Base-by-base conservation (phyloP, 768 basidiomycete species). In the Suillus bovinus region DNA sequence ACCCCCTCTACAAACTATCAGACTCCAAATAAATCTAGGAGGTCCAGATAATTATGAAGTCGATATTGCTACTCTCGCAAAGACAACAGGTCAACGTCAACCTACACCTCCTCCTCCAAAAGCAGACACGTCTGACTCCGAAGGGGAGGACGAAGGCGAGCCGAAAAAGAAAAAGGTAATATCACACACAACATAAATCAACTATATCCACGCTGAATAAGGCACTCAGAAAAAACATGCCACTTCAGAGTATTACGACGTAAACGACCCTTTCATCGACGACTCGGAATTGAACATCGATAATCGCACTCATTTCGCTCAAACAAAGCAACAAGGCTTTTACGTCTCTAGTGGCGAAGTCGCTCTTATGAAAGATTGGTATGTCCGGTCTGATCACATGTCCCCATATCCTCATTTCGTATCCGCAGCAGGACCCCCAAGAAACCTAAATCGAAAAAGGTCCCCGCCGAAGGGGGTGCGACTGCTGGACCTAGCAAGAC, bases 261-360 rank as follows among this genome's bases (percentile, higher is more conserved):
- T 88, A 22, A 78, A 82, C 0, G 97, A 99, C 77, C 91, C 93
- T 0, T 99, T 99, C 78, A 97, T 99, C 71, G 97, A 99, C 80
- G 97, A 99, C 76, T 93, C 94, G 2, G 96, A 99, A 71, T 80
- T 96, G 61, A 88, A 86, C 29, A 78, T 96, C 52, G 96, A 99
- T 78, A 88, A 96, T 71, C 88, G 96, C 5, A 94, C 90, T 2
- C 93, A 84, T 77, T 91, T 95, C 68, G 93, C 91, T 5, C 88
- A 93, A 74, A 96, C 96, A 5, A 93, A 91, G 74, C 93, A 96
- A 69, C 87, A 90, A 62, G 94, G 93, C 1, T 97, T 96, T 79
- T 96, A 95, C 70, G 95, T 98, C 11, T 91, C 90, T 7, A 84
- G 84, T 36, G 95, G 95, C 2, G 89, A 93, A 69, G 90, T 98